These are phyloP conservation scores for Pseudopyricularia javanii DNA, from an alignment of 2,329 filamentous ascomycete genomes.

Conservation along the genomic window DNA sequence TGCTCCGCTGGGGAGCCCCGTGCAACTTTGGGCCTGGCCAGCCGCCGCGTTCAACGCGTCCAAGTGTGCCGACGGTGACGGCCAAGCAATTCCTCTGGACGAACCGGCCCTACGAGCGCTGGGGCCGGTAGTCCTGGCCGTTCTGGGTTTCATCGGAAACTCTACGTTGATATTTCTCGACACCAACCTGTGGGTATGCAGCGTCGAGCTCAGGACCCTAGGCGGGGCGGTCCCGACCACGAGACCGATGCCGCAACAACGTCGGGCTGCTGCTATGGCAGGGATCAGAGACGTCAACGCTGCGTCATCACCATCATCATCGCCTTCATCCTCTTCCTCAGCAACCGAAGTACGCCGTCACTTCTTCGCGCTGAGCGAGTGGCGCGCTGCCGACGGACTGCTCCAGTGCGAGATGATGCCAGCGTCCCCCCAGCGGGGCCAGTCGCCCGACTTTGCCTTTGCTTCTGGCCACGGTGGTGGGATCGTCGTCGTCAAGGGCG, in stretches of 20 bases:
- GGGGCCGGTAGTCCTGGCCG: background rate
- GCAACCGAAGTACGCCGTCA: conserved; percentile 4
- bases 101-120: background rate
- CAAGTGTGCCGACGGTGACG: too few species aligned
- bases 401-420: background rate
- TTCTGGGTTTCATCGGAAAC: background rate
- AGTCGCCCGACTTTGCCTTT: conserved; percentile 1
- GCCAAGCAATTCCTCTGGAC: background rate
- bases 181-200: background rate
- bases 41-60: background rate
- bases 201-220: background rate
- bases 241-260: too few species aligned
- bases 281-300: background rate
- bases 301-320: background rate
- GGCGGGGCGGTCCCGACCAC: too few species aligned
- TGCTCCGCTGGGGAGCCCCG: background rate
- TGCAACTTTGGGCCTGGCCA: background rate
- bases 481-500: background rate
- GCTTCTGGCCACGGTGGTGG: background rate
- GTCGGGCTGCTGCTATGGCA: background rate
- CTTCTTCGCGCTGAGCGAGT: conserved; percentile 11
- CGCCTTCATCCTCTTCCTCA: background rate
- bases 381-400: conserved; percentile 2
- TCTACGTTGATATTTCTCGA: background rate
- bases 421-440: background rate